Base-by-base conservation (phyloP, 1,284 basidiomycete genomes). In the Schizophyllum amplum region DNA sequence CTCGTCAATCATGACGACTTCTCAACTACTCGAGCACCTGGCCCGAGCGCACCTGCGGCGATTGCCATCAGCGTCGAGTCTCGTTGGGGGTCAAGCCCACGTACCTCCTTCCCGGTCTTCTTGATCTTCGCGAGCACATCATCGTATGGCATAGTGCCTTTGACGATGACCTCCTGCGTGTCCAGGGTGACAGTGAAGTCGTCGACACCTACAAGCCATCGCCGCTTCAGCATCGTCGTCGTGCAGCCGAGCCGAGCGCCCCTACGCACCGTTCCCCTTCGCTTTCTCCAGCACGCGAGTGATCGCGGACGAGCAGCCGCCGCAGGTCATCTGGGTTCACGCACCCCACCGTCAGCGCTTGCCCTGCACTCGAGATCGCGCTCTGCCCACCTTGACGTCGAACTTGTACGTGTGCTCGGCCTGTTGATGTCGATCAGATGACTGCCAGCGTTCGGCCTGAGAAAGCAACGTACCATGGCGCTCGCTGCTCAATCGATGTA, bases 251-350 rank as follows among this genome's bases (percentile, higher is more conserved):
- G 20, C 2, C 15, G 48, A 20, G 20, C 48, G 24, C 48, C 11
- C 21, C 48, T 3, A 42, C 33, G 33, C 33, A 26, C 11, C 65
- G 73, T 59, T 67, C 83, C 89, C 87, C 47, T 84, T 76, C 1
- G 84, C 78, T 71, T 84, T 90, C 61, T 79, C 75, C 49, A 94
- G 75, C 13, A 85, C 91, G 42, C 89, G 82, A 23, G 74, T 77
- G 55, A 94, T 79, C 33, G 92, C 92, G 22, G 85, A 84, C 25
- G 89, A 91, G 75, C 91, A 94, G 26, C 92, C 91, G 42, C 70
- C 66, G 72, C 91, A 94, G 47, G 86, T 83, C 91, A 94, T 94
- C 86, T 91, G 61, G 5, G 46, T 23, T 6, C n/a, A 21, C 22
- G 21, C 11, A 13, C 11, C 21, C 20, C 3, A 24, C 2, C 22